phyloP scores from a whole-genome alignment of 805 yeast genomes.

The Brettanomyces sp. region DNA sequence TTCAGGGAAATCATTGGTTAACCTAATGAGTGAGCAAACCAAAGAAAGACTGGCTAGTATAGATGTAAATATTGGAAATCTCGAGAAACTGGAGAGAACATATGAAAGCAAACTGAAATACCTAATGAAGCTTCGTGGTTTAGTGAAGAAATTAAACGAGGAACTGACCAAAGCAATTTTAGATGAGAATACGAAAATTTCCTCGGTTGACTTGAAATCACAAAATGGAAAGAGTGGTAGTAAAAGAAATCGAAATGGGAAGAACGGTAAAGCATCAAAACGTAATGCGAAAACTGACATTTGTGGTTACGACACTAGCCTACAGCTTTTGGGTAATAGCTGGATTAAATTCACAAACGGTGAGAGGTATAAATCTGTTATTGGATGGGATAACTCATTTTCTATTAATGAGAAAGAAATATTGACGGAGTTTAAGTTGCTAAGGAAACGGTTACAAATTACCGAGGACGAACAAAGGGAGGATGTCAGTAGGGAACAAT shows the following conservation, averaged over 20 bases:
- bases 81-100: slow-evolving; percentile 9
- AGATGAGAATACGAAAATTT: slow-evolving; percentile 2
- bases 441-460: neutral
- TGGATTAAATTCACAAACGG: slow-evolving; percentile 15
- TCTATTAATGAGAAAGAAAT: neutral
- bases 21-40: slow-evolving; percentile 2
- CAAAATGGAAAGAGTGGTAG: slow-evolving; percentile 3
- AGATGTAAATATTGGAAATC: slow-evolving; percentile 10
- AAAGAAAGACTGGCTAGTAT: slow-evolving; percentile 13
- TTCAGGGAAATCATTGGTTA: neutral
- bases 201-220: neutral
- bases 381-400: slow-evolving; percentile 4
- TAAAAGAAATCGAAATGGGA: slow-evolving; percentile 9
- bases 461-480: slow-evolving; percentile 5
- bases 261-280: slow-evolving; percentile 12
- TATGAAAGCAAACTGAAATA: slow-evolving; percentile 12
- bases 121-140: slow-evolving; percentile 27
- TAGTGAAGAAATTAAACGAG: slow-evolving; percentile 30
- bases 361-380: slow-evolving; percentile 6
- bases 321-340: slow-evolving; percentile 10
- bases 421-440: slow-evolving; percentile 1
- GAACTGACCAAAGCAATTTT: slow-evolving; percentile 11
- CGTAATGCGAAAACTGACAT: slow-evolving; percentile 34
- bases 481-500: neutral
- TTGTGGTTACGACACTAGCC: slow-evolving; percentile 39